Conservation (phyloP, 164 flowering plant species). For the Cinnamomum micranthum region DNA sequence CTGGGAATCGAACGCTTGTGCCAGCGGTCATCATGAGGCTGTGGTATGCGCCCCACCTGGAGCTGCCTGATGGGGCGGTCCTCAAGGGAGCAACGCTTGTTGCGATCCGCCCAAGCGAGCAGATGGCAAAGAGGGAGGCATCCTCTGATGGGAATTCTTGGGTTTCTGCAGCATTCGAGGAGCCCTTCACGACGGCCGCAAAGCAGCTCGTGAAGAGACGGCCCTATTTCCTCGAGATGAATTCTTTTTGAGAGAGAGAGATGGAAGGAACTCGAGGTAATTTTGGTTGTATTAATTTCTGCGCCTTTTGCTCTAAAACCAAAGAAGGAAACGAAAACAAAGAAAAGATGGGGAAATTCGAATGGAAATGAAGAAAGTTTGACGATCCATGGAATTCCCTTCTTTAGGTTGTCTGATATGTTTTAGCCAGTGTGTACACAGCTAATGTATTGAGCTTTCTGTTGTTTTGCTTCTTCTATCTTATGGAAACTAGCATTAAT, state of each 20-base stretch:
- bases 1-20: not conserved
- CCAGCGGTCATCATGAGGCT: constrained; percentile 13
- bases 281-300: not conserved
- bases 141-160: constrained; percentile 32
- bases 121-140: constrained; percentile 47
- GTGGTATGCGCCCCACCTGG: constrained; percentile 7
- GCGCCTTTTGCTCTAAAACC: not conserved
- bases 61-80: not conserved
- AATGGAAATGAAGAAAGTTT: not conserved
- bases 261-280: not conserved
- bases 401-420: not conserved
- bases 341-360: not conserved
- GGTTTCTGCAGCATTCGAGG: constrained; percentile 70
- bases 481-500: not conserved
- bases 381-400: not conserved
- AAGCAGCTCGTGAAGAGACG: constrained; percentile 68
- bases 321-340: not conserved
- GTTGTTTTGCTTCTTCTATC: not conserved
- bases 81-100: constrained; percentile 11
- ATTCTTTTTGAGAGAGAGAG: constrained; percentile 46
- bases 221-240: constrained; percentile 90
- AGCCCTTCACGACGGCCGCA: constrained; percentile 69
- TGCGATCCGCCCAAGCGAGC: constrained; percentile 39
- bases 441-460: not conserved
- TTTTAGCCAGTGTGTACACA: not conserved